Conservation (phyloP, 768 basidiomycete species). For the Lactarius vividus region DNA sequence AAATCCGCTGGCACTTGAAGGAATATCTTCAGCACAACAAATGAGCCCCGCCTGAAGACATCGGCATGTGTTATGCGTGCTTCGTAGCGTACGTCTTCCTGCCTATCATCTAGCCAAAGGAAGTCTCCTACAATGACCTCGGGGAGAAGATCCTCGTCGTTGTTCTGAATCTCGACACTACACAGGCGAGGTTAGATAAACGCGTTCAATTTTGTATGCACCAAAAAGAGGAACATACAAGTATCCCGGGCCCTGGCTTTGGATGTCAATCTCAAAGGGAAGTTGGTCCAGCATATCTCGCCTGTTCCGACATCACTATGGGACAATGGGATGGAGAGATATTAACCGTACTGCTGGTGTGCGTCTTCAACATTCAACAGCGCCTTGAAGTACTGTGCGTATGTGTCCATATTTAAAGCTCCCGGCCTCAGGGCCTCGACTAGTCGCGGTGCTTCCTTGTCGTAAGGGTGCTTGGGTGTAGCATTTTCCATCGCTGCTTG, state of each 20-base stretch:
- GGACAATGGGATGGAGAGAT: background rate
- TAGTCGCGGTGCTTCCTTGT: background rate
- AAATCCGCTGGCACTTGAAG: slow-evolving; percentile 49
- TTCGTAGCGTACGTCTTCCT: slow-evolving; percentile 22
- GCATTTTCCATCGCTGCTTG: background rate
- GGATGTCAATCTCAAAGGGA: slow-evolving; percentile 4
- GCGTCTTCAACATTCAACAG: slow-evolving; percentile 31
- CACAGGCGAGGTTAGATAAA: background rate
- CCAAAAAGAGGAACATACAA: background rate
- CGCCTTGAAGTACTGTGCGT: slow-evolving; percentile 12
- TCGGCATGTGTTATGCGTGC: slow-evolving; percentile 10
- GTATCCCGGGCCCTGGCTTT: background rate
- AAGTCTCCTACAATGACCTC: slow-evolving; percentile 17
- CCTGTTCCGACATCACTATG: slow-evolving; percentile 35
- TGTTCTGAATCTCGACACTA: slow-evolving; percentile 18
- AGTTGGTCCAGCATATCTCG: slow-evolving; percentile 7
- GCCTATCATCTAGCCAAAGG: slow-evolving; percentile 20
- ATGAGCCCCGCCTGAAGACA: background rate
- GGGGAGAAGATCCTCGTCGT: slow-evolving; percentile 23
- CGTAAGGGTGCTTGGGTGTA: background rate
- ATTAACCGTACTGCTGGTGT: slow-evolving; percentile 48
- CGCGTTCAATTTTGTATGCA: no score
- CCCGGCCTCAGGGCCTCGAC: background rate
- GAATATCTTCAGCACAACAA: slow-evolving; percentile 46
- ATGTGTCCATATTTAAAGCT: slow-evolving; percentile 5